Conservation (phyloP, 805 yeast species). For the Starmerella vitae region DNA sequence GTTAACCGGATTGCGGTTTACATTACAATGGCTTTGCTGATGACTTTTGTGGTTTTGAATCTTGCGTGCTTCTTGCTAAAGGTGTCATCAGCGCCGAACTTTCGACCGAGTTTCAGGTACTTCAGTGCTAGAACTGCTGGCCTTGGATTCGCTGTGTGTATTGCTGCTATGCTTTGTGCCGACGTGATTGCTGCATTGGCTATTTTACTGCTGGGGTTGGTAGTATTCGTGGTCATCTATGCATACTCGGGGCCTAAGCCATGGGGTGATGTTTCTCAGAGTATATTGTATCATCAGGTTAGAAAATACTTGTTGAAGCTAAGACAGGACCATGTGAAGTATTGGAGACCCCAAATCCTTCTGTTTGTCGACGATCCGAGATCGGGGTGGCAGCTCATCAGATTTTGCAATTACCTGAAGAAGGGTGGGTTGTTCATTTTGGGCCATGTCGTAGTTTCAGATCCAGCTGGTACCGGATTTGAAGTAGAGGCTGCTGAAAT, state of each 20-base stretch:
- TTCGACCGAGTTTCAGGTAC: slow-evolving; percentile 85
- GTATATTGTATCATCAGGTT: slow-evolving; percentile 90
- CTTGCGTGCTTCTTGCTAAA: slow-evolving; percentile 81
- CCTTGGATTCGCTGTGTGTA: slow-evolving; percentile 54
- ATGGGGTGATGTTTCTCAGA: slow-evolving; percentile 97
- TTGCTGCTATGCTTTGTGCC: slow-evolving; percentile 82
- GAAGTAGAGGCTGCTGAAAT: slow-evolving; percentile 56
- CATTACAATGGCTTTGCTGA: slow-evolving; percentile 91
- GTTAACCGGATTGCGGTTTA: slow-evolving; percentile 88
- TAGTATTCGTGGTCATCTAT: slow-evolving; percentile 67
- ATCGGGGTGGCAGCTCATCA: slow-evolving; percentile 79
- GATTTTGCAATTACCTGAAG: slow-evolving; percentile 85
- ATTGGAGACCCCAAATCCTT: slow-evolving; percentile 94
- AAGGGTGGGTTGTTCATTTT: slow-evolving; percentile 88
- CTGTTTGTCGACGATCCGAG: slow-evolving; percentile 83
- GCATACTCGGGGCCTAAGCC: slow-evolving; percentile 87
- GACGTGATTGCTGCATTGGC: slow-evolving; percentile 81
- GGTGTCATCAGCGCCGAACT: slow-evolving; percentile 93
- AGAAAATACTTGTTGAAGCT: slow-evolving; percentile 74
- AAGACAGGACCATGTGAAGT: slow-evolving; percentile 85
- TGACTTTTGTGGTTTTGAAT: slow-evolving; percentile 91
- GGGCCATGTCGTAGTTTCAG: slow-evolving; percentile 74
- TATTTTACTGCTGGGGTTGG: slow-evolving; percentile 49
- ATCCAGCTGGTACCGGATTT: slow-evolving; percentile 33
- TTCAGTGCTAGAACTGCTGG: slow-evolving; percentile 75